phyloP scores from a whole-genome alignment of 2,329 filamentous ascomycete species.

The Arthrobotrys entomopaga region DNA sequence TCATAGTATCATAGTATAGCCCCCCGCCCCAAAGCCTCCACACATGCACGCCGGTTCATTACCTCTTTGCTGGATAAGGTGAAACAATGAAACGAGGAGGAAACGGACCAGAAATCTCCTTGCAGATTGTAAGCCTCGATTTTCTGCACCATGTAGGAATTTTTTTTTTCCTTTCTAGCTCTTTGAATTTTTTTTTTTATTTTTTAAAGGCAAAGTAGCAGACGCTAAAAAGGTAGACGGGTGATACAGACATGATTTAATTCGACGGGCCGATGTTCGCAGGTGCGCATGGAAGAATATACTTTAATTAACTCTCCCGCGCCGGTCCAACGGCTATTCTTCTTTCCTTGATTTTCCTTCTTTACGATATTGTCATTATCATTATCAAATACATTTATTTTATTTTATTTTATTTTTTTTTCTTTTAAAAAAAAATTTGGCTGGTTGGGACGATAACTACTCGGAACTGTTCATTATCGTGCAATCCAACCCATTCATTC shows the following conservation, averaged over 20 bases:
- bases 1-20: no score
- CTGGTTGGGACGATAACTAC: constrained; percentile 8
- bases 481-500: constrained; percentile 1
- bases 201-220: no score
- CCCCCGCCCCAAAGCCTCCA: no score
- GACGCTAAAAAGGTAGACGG: no score
- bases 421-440: neutral
- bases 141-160: no score
- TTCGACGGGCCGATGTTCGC: constrained; percentile 24
- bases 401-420: neutral
- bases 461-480: constrained; percentile 10
- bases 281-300: neutral
- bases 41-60: no score
- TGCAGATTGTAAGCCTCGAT: no score
- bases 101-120: neutral
- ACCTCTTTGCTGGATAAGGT: neutral
- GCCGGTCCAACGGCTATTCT: constrained; percentile 13
- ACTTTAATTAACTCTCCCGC: neutral
- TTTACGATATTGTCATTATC: neutral
- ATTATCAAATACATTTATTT: neutral
- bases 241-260: no score
- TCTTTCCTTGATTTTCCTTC: neutral
- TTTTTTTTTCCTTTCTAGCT: no score
- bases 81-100: constrained; percentile 18
- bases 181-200: no score